A percentile compares a stretch with the other conserved stretches of the same genome.
Evolutionary conservation across 306 rosid genomes (phyloP).

Genomic region (Quercus engelmannii): DNA sequence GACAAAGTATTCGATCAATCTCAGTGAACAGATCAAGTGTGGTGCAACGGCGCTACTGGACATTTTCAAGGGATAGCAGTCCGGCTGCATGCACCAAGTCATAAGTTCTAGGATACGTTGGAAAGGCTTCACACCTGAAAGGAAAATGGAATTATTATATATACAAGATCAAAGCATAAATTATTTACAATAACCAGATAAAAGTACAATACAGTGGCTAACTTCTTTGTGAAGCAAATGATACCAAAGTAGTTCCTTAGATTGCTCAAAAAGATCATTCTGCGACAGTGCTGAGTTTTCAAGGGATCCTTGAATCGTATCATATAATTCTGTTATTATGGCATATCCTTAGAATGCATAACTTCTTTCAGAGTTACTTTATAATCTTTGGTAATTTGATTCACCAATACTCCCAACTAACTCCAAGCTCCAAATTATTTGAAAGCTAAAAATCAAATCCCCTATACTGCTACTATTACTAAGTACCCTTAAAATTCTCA

Average conservation of each 20-base stretch:
- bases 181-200: background rate
- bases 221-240: background rate
- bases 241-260: background rate
- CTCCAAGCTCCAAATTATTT: background rate
- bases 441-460: background rate
- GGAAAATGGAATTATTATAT: background rate
- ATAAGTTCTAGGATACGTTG: conserved; percentile 91
- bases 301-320: background rate
- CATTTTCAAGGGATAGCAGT: conserved; percentile 70
- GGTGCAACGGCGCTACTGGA: conserved; percentile 71
- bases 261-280: background rate
- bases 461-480: background rate
- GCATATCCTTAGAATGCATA: background rate
- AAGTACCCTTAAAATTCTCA: background rate
- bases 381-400: background rate
- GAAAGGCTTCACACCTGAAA: conserved; percentile 94
- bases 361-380: background rate
- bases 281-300: background rate
- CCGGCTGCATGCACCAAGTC: conserved; percentile 97
- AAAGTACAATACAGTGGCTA: background rate
- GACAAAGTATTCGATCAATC: conserved; percentile 96
- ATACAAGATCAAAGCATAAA: conserved; percentile 14
- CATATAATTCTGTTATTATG: background rate
- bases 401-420: background rate
- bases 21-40: conserved; percentile 76